Conservation (phyloP, 192 early-diverging fungal species). For the Coemansia sp. region DNA sequence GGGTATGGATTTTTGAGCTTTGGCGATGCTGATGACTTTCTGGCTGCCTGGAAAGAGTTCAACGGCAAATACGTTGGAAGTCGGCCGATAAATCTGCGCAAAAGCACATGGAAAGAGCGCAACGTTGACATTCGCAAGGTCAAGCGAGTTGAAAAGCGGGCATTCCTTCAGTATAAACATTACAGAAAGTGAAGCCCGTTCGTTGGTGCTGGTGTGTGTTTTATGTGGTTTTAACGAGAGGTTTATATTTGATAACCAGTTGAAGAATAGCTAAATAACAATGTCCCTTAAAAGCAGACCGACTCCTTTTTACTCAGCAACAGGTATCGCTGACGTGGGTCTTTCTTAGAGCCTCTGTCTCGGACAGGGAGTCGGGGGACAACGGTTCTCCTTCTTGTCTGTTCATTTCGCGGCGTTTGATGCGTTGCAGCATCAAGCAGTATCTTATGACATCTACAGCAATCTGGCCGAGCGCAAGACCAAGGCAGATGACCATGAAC, state of each 20-base stretch:
- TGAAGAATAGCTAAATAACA: too few relatives aligned
- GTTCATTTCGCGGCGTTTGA: constrained; percentile 8
- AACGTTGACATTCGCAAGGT: constrained; percentile 69
- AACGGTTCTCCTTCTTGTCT: constrained; percentile 1
- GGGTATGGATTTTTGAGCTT: constrained; percentile 97
- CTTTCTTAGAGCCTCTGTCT: background rate
- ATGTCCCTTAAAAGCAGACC: too few relatives aligned
- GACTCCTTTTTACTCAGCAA: constrained; percentile 19
- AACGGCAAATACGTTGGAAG: constrained; percentile 97
- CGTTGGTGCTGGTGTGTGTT: too few relatives aligned
- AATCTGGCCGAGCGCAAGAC: constrained; percentile 49
- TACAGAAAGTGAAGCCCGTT: background rate
- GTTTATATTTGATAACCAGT: too few relatives aligned
- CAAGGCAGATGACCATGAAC: constrained; percentile 38
- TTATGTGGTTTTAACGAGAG: too few relatives aligned
- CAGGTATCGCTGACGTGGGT: constrained; percentile 41
- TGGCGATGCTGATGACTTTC: constrained; percentile 86
- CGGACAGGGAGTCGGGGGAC: constrained; percentile 12
- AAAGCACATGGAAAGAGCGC: constrained; percentile 90
- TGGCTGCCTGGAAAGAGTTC: constrained; percentile 92
- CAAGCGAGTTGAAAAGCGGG: constrained; percentile 45
- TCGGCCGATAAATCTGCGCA: constrained; percentile 89
- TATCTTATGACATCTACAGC: constrained; percentile 42
- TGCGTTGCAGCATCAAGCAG: constrained; percentile 24
- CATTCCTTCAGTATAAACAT: constrained; percentile 38